A percentile compares a stretch with the other conserved stretches of the same genome.
These are phyloP conservation scores for Gracilariopsis chorda DNA, from an alignment of 23 red algal genomes.

Conservation along the genomic window DNA sequence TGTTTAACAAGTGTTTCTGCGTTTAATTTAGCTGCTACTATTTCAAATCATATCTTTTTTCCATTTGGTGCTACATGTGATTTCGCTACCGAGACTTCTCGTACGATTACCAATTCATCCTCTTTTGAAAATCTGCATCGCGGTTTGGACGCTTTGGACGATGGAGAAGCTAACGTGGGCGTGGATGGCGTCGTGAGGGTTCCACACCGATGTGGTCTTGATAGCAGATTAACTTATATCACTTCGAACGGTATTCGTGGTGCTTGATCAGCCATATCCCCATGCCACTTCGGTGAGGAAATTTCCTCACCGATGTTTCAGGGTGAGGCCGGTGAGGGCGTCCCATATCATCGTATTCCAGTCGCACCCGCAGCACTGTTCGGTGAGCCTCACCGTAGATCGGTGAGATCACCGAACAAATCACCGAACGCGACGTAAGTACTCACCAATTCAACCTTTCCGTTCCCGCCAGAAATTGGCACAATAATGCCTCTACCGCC, in stretches of 20 bases:
- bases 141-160: background rate
- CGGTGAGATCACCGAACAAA: too few relatives aligned
- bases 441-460: too few relatives aligned
- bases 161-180: background rate
- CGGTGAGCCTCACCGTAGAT: too few relatives aligned
- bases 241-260: background rate
- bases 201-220: background rate
- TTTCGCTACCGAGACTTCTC: background rate
- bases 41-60: background rate
- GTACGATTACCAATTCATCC: background rate
- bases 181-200: background rate
- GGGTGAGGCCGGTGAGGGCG: too few relatives aligned
- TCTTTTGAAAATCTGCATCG: background rate
- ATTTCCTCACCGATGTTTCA: too few relatives aligned
- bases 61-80: background rate
- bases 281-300: too few relatives aligned
- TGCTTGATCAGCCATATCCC: background rate
- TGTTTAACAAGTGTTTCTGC: background rate
- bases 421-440: too few relatives aligned
- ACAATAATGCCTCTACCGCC: too few relatives aligned
- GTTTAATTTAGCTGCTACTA: background rate
- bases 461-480: too few relatives aligned
- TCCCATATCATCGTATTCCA: too few relatives aligned
- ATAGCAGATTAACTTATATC: background rate
- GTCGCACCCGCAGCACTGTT: too few relatives aligned